These are phyloP conservation scores for Lachnellula cervina DNA, from an alignment of 2,329 filamentous ascomycete genomes.

Conservation along the genomic window DNA sequence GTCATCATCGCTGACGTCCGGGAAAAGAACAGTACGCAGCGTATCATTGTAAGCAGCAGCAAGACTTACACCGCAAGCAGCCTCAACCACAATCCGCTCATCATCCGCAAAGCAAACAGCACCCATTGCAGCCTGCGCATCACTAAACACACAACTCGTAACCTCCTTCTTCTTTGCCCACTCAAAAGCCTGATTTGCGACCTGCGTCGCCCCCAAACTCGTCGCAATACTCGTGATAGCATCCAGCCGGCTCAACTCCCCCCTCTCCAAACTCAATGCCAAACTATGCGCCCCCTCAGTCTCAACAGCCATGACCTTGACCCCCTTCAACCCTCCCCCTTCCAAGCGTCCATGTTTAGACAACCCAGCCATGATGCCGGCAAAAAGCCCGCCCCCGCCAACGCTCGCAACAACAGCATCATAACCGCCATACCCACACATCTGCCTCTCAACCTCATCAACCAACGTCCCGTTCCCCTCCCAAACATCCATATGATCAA, in stretches of 20 bases:
- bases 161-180: constrained; percentile 41
- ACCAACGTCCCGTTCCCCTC: constrained; percentile 57
- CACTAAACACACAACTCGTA: constrained; percentile 44
- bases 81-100: constrained; percentile 74
- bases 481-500: constrained; percentile 66
- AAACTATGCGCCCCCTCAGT: constrained; percentile 70
- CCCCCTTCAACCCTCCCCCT: background rate
- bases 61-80: constrained; percentile 77
- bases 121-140: constrained; percentile 74
- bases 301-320: constrained; percentile 65
- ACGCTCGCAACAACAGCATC: constrained; percentile 72
- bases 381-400: constrained; percentile 75
- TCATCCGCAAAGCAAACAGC: constrained; percentile 77
- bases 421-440: constrained; percentile 36
- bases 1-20: constrained; percentile 48
- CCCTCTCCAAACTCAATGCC: constrained; percentile 53
- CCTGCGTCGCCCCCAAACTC: constrained; percentile 64
- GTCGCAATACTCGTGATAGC: constrained; percentile 72
- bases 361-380: constrained; percentile 64
- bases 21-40: constrained; percentile 56
- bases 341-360: constrained; percentile 10
- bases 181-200: constrained; percentile 63
- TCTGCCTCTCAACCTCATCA: constrained; percentile 33
- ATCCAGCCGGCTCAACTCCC: constrained; percentile 56
- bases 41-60: constrained; percentile 61